Percentiles rank a stretch among this genome's conserved stretches.
Conservation (phyloP, 2,329 filamentous ascomycete genomes). For the Aureobasidium sp. region DNA sequence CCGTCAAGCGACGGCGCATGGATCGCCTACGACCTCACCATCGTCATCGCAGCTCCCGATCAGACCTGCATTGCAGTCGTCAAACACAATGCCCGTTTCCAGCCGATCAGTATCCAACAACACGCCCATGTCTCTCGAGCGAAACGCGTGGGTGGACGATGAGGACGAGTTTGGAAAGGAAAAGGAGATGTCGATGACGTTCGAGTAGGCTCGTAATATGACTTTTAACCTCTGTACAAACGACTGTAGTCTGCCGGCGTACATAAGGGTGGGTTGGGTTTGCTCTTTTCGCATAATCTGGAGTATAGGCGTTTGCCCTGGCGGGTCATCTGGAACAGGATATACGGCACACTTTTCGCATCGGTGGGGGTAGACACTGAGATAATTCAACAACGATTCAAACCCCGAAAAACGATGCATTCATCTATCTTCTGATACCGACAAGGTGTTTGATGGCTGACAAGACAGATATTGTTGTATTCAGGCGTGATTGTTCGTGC, state of each 20-base stretch:
- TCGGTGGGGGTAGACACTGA: not conserved
- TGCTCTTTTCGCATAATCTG: not conserved
- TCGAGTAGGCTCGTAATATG: conserved; percentile 27
- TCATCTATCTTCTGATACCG: not conserved
- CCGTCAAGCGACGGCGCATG: conserved; percentile 20
- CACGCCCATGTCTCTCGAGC: conserved; percentile 20
- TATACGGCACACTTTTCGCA: not conserved
- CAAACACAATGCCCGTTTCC: conserved; percentile 25
- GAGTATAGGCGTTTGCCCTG: not conserved
- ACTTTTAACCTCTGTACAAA: not conserved
- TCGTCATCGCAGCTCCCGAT: conserved; percentile 2
- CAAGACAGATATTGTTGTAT: not conserved
- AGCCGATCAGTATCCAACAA: conserved; percentile 17
- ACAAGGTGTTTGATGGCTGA: not conserved
- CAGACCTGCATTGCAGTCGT: conserved; percentile 20
- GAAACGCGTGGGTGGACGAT: conserved; percentile 44
- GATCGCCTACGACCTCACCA: conserved; percentile 11
- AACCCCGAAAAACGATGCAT: not conserved
- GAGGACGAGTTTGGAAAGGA: conserved; percentile 41
- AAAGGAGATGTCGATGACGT: conserved; percentile 44
- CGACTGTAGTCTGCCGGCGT: not conserved
- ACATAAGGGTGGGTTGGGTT: not conserved
- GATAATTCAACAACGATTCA: not conserved
- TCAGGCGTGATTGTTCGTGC: not conserved
- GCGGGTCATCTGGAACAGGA: not conserved